These are phyloP conservation scores for Xylaria sp. DNA, from an alignment of 2,329 filamentous ascomycete species.

Conservation along the genomic window DNA sequence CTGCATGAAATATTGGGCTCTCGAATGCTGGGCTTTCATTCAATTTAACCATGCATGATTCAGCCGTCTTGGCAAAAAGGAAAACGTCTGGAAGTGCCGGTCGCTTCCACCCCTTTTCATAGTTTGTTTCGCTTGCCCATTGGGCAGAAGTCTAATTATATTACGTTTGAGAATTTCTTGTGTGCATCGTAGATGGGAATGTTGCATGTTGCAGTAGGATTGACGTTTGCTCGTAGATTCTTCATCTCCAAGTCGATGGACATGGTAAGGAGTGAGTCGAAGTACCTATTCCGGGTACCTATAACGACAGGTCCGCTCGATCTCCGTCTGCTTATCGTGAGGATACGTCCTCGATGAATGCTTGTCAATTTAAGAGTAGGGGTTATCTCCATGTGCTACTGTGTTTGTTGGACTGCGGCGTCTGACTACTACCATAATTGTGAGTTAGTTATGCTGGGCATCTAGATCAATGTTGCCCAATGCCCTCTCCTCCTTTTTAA, in stretches of 20 bases:
- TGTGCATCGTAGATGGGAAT: slow-evolving; percentile 10
- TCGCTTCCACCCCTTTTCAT: background rate
- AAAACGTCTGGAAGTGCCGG: slow-evolving; percentile 29
- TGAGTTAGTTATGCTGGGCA: slow-evolving; percentile 3
- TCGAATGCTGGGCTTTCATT: background rate
- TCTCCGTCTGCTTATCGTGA: background rate
- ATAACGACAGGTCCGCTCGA: background rate
- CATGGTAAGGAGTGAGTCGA: background rate
- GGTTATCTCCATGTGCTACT: background rate
- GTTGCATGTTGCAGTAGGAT: slow-evolving; percentile 30
- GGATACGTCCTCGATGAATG: background rate
- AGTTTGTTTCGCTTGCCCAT: slow-evolving; percentile 14
- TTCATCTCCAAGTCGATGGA: slow-evolving; percentile 7
- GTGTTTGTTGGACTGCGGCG: background rate
- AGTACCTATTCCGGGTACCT: background rate
- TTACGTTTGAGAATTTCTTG: slow-evolving; percentile 31
- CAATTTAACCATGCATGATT: slow-evolving; percentile 48
- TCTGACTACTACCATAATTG: background rate
- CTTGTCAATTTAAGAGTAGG: background rate
- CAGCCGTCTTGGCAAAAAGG: slow-evolving; percentile 46
- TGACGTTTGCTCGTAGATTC: background rate
- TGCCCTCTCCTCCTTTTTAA: background rate
- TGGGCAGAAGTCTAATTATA: slow-evolving; percentile 21
- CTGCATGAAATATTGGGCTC: slow-evolving; percentile 38
- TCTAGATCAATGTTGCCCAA: background rate